These are phyloP conservation scores for Aspergillus fijiensis DNA, from an alignment of 2,329 filamentous ascomycete species.

Conservation along the genomic window DNA sequence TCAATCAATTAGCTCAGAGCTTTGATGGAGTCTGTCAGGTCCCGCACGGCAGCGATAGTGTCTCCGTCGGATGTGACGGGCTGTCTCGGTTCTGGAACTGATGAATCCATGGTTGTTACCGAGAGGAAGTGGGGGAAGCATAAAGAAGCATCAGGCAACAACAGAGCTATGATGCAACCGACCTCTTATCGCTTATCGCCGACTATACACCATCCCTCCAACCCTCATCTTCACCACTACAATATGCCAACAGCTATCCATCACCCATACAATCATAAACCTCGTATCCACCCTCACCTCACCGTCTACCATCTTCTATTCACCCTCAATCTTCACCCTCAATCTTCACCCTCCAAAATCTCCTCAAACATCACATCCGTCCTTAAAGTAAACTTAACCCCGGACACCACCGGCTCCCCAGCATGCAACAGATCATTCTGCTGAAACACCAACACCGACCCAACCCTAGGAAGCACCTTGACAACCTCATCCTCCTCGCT, in stretches of 20 bases:
- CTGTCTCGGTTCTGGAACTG: not conserved
- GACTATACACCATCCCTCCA: too few relatives aligned
- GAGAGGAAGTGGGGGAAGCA: too few relatives aligned
- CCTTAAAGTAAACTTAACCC: conserved; percentile 55
- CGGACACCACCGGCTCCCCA: conserved; percentile 54
- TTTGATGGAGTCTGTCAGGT: not conserved
- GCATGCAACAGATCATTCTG: conserved; percentile 53
- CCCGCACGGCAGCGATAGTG: not conserved
- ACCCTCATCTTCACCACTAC: too few relatives aligned
- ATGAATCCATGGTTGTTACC: not conserved
- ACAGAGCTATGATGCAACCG: too few relatives aligned
- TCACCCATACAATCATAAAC: too few relatives aligned
- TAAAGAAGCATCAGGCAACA: too few relatives aligned
- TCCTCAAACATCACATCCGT: conserved; percentile 47
- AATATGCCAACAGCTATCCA: too few relatives aligned
- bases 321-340: too few relatives aligned
- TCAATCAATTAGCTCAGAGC: not conserved
- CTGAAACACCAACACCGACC: conserved; percentile 57
- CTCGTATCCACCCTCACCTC: too few relatives aligned
- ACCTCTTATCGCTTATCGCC: too few relatives aligned
- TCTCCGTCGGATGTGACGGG: not conserved
- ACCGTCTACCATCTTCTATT: too few relatives aligned
- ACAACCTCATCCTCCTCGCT: conserved; percentile 20
- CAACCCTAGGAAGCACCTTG: conserved; percentile 50
- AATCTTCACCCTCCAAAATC: too few relatives aligned